phyloP scores from a whole-genome alignment of 208 protist species.

The Crithidia thermophila region DNA sequence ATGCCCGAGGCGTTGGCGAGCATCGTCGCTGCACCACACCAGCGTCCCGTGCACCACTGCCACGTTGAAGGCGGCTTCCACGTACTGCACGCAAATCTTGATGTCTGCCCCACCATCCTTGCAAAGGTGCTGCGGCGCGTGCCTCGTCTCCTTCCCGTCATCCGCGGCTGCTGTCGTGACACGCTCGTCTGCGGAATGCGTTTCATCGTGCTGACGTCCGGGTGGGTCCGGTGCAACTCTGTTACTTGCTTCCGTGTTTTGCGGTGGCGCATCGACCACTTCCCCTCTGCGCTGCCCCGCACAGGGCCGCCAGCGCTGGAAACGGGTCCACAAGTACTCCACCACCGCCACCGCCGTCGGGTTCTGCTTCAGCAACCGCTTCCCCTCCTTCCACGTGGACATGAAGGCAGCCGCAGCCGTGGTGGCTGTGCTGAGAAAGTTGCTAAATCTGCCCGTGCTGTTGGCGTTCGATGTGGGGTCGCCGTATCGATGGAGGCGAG shows the following conservation, averaged over 20 bases:
- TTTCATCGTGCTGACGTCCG: not conserved
- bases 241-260: not conserved
- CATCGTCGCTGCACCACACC: conserved; percentile 22
- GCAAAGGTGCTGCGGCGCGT: not conserved
- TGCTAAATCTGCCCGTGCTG: not conserved
- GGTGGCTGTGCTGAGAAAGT: conserved; percentile 1
- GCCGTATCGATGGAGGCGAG: not conserved
- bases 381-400: conserved; percentile 21
- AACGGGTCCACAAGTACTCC: conserved; percentile 46
- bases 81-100: conserved; percentile 27
- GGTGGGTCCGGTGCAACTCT: not conserved
- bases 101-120: conserved; percentile 21
- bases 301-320: conserved; percentile 33
- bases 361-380: conserved; percentile 47
- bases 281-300: not conserved
- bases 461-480: too few species aligned
- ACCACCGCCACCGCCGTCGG: conserved; percentile 49
- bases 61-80: conserved; percentile 39
- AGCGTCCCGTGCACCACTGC: conserved; percentile 33
- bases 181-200: too few species aligned
- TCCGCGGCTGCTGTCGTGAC: not conserved
- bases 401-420: not conserved
- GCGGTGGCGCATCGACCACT: not conserved
- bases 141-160: not conserved
- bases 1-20: conserved; percentile 20